Conservation (phyloP, 345 rosid species). For the Turnera subulata region DNA sequence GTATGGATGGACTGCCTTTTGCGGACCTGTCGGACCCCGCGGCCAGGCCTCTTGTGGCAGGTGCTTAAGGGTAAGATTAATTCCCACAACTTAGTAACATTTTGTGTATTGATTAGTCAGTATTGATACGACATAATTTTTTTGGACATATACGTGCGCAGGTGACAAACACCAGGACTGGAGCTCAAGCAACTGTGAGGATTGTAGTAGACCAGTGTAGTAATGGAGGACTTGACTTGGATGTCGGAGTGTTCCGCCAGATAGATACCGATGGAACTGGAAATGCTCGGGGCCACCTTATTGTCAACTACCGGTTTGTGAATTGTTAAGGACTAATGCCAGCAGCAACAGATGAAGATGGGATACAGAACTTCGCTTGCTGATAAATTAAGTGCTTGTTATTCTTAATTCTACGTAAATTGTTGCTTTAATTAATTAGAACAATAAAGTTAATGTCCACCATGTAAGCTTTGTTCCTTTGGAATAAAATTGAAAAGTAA, state of each 20-base stretch:
- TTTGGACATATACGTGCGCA: not conserved
- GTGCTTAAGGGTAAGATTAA: constrained; percentile 42
- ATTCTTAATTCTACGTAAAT: no score
- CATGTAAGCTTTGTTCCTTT: no score
- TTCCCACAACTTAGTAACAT: not conserved
- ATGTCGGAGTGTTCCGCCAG: constrained; percentile 14
- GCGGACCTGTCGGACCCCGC: constrained; percentile 1
- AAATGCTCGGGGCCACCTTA: constrained; percentile 18
- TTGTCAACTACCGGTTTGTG: constrained; percentile 17
- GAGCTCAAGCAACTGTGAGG: constrained; percentile 11
- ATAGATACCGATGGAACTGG: constrained; percentile 17
- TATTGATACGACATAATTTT: not conserved
- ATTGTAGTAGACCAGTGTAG: constrained; percentile 22
- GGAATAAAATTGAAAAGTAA: no score
- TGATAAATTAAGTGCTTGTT: no score
- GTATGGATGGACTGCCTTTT: constrained; percentile 69
- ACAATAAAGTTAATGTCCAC: no score
- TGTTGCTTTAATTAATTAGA: no score
- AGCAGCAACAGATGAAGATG: no score
- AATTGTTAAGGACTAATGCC: not conserved
- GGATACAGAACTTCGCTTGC: no score
- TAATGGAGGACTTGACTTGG: constrained; percentile 25
- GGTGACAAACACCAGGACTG: constrained; percentile 15
- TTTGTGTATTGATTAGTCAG: not conserved
- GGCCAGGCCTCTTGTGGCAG: constrained; percentile 10